Evolutionary conservation across 2,329 filamentous ascomycete species (phyloP).

Genomic region (Alternaria arborescens): DNA sequence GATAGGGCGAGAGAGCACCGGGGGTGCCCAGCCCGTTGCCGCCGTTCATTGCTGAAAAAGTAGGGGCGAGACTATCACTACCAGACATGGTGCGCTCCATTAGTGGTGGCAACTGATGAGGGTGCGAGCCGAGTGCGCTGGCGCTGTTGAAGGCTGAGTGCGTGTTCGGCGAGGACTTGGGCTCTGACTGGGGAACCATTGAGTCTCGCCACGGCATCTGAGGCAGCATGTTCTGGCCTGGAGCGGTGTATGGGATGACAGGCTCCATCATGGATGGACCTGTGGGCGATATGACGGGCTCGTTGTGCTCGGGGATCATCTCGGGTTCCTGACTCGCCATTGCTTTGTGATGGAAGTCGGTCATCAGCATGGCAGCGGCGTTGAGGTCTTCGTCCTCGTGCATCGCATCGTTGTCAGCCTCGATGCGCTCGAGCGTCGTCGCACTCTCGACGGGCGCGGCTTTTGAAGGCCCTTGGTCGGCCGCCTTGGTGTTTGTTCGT

Average conservation of each 20-base stretch:
- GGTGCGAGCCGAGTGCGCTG: conserved; percentile 65
- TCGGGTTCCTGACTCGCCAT: conserved; percentile 74
- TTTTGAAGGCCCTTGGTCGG: conserved; percentile 69
- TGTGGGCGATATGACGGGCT: conserved; percentile 77
- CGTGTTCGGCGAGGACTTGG: conserved; percentile 76
- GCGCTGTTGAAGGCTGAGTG: conserved; percentile 66
- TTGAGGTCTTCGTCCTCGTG: conserved; percentile 93
- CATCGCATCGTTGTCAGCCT: conserved; percentile 86
- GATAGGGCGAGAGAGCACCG: conserved; percentile 76
- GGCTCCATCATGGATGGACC: conserved; percentile 78
- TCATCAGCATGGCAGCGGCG: conserved; percentile 97
- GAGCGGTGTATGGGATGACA: conserved; percentile 71
- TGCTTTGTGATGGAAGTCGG: conserved; percentile 96
- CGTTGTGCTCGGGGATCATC: conserved; percentile 61
- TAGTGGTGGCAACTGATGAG: conserved; percentile 72
- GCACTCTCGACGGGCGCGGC: conserved; percentile 81
- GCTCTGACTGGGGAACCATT: conserved; percentile 78
- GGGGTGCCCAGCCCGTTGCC: conserved; percentile 75
- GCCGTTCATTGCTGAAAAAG: conserved; percentile 74
- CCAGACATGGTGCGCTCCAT: conserved; percentile 69
- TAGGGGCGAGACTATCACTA: conserved; percentile 69
- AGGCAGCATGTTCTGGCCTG: conserved; percentile 80
- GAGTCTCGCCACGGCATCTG: conserved; percentile 94
- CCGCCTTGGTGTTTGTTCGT: conserved; percentile 73
- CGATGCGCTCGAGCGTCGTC: conserved; percentile 88